These are phyloP conservation scores for Aspergillus versicolor DNA, from an alignment of 2,329 filamentous ascomycete species.

Conservation along the genomic window DNA sequence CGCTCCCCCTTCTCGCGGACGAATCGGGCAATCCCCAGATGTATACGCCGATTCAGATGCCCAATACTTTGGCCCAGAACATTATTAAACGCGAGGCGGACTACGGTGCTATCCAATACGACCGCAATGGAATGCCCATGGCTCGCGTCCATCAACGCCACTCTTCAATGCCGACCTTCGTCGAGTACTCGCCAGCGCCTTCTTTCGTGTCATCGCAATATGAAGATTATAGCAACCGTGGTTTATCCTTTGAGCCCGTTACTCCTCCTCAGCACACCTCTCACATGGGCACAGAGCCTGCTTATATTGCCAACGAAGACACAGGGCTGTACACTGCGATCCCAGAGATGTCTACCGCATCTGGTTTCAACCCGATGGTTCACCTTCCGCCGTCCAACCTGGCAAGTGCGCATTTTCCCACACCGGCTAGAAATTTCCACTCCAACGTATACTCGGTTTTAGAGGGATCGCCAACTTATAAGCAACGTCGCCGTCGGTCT, in stretches of 20 bases:
- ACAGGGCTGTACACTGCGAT: constrained; percentile 94
- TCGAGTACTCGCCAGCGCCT: constrained; percentile 96
- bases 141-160: constrained; percentile 84
- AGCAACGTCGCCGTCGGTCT: constrained; percentile 90
- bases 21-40: constrained; percentile 66
- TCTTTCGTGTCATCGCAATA: constrained; percentile 99
- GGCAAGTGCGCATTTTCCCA: constrained; percentile 74
- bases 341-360: constrained; percentile 75
- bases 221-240: constrained; percentile 95
- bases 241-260: constrained; percentile 93
- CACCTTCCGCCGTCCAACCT: constrained; percentile 85
- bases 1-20: constrained; percentile 59
- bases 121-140: constrained; percentile 85
- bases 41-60: constrained; percentile 69
- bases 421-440: constrained; percentile 65
- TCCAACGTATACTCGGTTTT: constrained; percentile 90
- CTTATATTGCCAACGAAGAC: constrained; percentile 98
- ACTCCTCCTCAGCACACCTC: constrained; percentile 91
- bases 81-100: constrained; percentile 87
- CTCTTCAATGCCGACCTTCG: constrained; percentile 96
- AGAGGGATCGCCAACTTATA: constrained; percentile 97
- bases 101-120: constrained; percentile 78
- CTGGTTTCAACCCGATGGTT: constrained; percentile 82
- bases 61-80: constrained; percentile 68
- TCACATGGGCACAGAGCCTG: constrained; percentile 78